Evolutionary conservation across 1,284 basidiomycete species (phyloP).

Genomic region (Phellopilus nigrolimitatus): DNA sequence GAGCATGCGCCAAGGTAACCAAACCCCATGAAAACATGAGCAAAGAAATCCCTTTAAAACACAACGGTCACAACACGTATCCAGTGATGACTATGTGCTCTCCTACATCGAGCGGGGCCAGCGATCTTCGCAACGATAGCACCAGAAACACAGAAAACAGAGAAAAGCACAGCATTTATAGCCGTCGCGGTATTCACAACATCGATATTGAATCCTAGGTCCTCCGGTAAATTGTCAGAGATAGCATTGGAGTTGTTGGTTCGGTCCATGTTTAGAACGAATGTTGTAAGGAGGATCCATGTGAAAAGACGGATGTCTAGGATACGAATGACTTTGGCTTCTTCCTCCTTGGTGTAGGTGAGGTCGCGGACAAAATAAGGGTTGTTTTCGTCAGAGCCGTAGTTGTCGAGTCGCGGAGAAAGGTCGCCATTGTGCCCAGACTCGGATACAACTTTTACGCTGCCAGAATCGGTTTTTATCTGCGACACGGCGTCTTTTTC

Average conservation of each 20-base stretch:
- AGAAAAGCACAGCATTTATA: conserved; percentile 33
- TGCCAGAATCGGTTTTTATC: too few species aligned
- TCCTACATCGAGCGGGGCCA: conserved; percentile 33
- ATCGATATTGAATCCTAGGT: conserved; percentile 35
- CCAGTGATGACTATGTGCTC: not conserved
- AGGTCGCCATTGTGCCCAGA: too few species aligned
- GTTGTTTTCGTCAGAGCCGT: conserved; percentile 12
- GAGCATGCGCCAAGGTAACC: conserved; percentile 33
- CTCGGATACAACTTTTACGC: too few species aligned
- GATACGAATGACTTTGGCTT: conserved; percentile 30
- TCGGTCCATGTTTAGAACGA: conserved; percentile 38
- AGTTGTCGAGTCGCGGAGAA: too few species aligned
- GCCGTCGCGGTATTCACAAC: conserved; percentile 35
- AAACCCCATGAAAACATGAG: conserved; percentile 37
- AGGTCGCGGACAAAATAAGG: conserved; percentile 29
- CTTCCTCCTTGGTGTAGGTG: conserved; percentile 31
- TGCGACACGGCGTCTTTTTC: too few species aligned
- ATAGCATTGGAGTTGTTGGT: conserved; percentile 37
- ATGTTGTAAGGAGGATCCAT: conserved; percentile 35
- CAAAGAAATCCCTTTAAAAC: conserved; percentile 31
- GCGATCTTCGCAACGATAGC: conserved; percentile 34
- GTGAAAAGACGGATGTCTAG: conserved; percentile 33
- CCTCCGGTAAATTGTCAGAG: conserved; percentile 33
- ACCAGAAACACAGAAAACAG: conserved; percentile 31
- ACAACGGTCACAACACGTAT: not conserved